Base-by-base conservation (phyloP, 768 basidiomycete species). In the Boletus rubropictus region DNA sequence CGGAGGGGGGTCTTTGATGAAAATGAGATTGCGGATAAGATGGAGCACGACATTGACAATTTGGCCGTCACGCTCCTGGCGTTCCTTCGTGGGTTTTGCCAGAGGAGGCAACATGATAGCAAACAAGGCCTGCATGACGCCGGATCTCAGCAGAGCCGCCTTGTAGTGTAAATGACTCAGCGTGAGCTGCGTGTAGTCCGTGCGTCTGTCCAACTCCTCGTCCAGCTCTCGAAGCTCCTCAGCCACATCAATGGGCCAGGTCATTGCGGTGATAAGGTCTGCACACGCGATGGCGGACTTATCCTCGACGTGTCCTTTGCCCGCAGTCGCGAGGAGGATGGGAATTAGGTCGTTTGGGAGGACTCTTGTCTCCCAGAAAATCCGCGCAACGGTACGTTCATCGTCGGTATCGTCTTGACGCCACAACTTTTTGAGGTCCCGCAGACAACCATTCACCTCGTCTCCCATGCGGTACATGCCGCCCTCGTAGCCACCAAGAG, bases 201-300 rank as follows among this genome's bases (percentile, higher is more conserved):
- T 81, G 15, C 84, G 81, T 50, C 78, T 80, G 65, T 89, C 88
- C 17, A 80, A 55, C 32, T 85, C 88, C 36, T 92, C 88, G 56
- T 81, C 77, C 44, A 97, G 80, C 60, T 98, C 96, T 57, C 86
- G 88, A 53, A 99, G 73, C 67, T 98, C 96, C 58, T 90, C 88
- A 1, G 91, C 88, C 52, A 98, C 73, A 66, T 98, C 90, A 44
- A 99, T 95, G 1, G 96, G 96, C 96, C 96, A 99, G 1, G 95
- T 98, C 89, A 99, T 89, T 0, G 94, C 93, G 0, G 91, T 89
- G 63, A 98, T 84, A 20, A 99, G 72, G 62, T 98, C 96, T 7
- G 82, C 84, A 53, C 84, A 86, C 1, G 84, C 80, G 22, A 95
- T 77, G 0, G 89, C 90, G 39, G 88, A 75, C 56, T 84, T 87